Evolutionary conservation across 192 early-diverging fungal genomes (phyloP).

Genomic region (Pecoramyces ruminantium): DNA sequence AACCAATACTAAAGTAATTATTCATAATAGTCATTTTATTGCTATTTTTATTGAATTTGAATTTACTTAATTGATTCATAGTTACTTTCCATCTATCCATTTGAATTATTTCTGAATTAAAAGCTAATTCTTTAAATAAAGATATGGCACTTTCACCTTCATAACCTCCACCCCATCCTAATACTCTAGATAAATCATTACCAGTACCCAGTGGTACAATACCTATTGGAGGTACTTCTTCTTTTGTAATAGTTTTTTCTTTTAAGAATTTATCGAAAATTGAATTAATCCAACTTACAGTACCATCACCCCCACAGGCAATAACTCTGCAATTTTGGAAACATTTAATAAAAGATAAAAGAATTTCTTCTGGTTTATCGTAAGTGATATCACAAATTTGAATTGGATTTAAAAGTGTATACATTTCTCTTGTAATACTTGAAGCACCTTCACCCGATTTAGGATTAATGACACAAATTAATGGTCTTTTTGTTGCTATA

Average conservation of each 20-base stretch:
- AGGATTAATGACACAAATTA: slow-evolving; percentile 18
- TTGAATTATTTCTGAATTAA: neutral
- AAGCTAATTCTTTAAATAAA: neutral
- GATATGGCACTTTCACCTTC: neutral
- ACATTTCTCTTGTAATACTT: slow-evolving; percentile 12
- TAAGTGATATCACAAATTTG: slow-evolving; percentile 14
- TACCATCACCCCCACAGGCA: slow-evolving; percentile 24
- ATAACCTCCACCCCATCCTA: slow-evolving; percentile 6
- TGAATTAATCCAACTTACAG: slow-evolving; percentile 16
- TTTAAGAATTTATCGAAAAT: slow-evolving; percentile 13
- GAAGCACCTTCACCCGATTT: slow-evolving; percentile 17
- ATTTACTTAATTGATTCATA: neutral
- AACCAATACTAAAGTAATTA: slow-evolving; percentile 1
- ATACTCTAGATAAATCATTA: slow-evolving; percentile 24
- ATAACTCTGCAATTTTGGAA: slow-evolving; percentile 11
- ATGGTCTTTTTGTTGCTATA: neutral
- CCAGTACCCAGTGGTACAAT: slow-evolving; percentile 28
- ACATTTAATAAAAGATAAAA: slow-evolving; percentile 6
- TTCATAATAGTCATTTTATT: neutral
- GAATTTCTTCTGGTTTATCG: slow-evolving; percentile 11
- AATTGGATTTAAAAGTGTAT: slow-evolving; percentile 13
- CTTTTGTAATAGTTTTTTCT: neutral
- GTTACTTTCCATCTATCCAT: slow-evolving; percentile 4
- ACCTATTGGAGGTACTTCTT: slow-evolving; percentile 11
- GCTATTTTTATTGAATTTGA: neutral